Evolutionary conservation across 163 green algal species (phyloP).

Genomic region (Botryococcus braunii): DNA sequence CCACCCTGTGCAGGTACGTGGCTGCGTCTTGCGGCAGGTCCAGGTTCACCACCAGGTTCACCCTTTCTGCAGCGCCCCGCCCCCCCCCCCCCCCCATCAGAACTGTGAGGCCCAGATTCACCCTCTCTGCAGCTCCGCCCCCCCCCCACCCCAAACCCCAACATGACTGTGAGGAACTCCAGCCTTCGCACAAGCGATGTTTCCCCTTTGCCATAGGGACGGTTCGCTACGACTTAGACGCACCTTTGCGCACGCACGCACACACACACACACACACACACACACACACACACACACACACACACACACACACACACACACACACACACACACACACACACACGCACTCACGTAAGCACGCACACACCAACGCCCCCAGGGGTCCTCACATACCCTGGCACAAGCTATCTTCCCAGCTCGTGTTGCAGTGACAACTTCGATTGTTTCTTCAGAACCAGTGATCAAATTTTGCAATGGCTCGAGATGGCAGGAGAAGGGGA

Average conservation of each 20-base stretch:
- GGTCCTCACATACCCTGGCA: too few relatives aligned
- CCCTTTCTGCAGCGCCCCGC: conserved; percentile 66
- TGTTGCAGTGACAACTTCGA: too few relatives aligned
- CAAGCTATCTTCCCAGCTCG: too few relatives aligned
- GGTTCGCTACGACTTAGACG: background rate
- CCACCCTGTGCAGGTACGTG: conserved; percentile 90
- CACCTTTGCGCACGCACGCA: background rate
- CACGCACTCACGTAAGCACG: background rate
- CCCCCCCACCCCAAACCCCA: background rate
- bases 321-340: background rate
- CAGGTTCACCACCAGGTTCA: conserved; percentile 83
- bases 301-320: background rate
- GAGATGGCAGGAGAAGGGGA: background rate
- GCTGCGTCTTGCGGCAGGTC: conserved; percentile 80
- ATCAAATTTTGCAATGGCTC: background rate
- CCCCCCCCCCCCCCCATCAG: conserved; percentile 59
- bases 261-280: background rate
- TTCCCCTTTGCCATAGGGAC: background rate
- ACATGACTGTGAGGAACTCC: background rate
- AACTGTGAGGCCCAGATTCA: conserved; percentile 80
- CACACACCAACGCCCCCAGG: too few relatives aligned
- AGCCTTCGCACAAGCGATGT: background rate
- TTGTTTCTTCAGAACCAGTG: background rate
- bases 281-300: background rate
- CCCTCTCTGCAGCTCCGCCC: conserved; percentile 17